These are phyloP conservation scores for Leishmania guyanensis DNA, from an alignment of 208 protist species.

Conservation along the genomic window DNA sequence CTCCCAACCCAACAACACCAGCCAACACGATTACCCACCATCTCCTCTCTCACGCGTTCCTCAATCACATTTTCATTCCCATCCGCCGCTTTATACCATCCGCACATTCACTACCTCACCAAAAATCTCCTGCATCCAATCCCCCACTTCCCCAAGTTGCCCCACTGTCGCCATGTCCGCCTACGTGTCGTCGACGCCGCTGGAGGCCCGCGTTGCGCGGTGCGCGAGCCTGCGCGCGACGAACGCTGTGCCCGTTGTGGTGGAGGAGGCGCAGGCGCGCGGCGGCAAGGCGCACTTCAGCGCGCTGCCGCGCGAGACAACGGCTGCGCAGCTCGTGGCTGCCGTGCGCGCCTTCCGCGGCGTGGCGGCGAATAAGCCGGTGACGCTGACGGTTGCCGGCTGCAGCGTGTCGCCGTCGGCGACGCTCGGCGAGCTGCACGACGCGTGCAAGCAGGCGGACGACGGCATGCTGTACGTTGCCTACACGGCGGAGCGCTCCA, in stretches of 20 bases:
- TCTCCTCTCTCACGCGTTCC: too few species aligned
- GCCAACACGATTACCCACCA: too few species aligned
- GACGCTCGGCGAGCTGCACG: slow-evolving; percentile 37
- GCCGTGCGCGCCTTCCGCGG: slow-evolving; percentile 26
- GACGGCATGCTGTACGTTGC: slow-evolving; percentile 45
- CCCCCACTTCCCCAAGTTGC: too few species aligned
- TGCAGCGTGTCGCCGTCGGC: slow-evolving; percentile 26
- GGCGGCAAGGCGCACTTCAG: slow-evolving; percentile 39
- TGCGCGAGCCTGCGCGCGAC: slow-evolving; percentile 12
- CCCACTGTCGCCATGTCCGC: slow-evolving; percentile 12
- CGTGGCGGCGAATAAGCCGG: slow-evolving; percentile 22
- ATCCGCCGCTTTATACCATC: too few species aligned
- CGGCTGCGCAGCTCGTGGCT: slow-evolving; percentile 27
- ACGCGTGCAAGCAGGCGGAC: slow-evolving; percentile 31
- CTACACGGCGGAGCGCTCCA: slow-evolving; percentile 26
- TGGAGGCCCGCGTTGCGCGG: slow-evolving; percentile 26
- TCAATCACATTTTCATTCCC: too few species aligned
- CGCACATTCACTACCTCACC: too few species aligned
- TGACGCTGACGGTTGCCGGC: slow-evolving; percentile 30
- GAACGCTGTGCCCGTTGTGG: slow-evolving; percentile 21
- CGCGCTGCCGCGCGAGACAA: slow-evolving; percentile 30
- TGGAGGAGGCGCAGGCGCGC: slow-evolving; percentile 19
- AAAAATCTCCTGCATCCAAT: too few species aligned
- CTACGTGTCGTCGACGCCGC: slow-evolving; percentile 20
- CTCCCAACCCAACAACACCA: too few species aligned